Evolutionary conservation across 768 basidiomycete genomes (phyloP).

Genomic region (Coprinellus aureogranulatus): DNA sequence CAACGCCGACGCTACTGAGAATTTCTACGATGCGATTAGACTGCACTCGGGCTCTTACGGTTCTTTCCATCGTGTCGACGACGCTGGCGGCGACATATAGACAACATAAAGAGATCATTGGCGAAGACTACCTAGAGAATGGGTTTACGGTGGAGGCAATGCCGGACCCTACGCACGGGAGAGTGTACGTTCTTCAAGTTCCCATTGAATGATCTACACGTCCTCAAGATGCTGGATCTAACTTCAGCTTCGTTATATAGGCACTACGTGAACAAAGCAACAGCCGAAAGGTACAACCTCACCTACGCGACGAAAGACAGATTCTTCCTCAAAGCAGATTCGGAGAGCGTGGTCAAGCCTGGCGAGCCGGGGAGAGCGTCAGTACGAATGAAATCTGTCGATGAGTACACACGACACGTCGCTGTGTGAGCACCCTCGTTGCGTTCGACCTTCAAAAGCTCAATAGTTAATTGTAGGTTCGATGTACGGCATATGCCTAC

Average conservation of each 20-base stretch:
- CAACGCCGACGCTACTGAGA: no score
- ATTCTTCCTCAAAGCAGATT: conserved; percentile 55
- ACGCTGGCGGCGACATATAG: no score
- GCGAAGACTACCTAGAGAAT: no score
- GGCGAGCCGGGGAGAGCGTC: conserved; percentile 50
- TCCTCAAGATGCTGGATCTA: no score
- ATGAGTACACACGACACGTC: conserved; percentile 50
- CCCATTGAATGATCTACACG: no score
- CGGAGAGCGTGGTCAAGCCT: conserved; percentile 41
- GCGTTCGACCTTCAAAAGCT: no score
- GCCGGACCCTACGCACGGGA: conserved; percentile 59
- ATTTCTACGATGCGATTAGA: no score
- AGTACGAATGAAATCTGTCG: conserved; percentile 51
- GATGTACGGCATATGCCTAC: conserved; percentile 37
- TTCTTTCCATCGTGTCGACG: no score
- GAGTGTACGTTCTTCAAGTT: conserved; percentile 65
- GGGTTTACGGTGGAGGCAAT: conserved; percentile 47
- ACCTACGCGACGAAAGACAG: conserved; percentile 46
- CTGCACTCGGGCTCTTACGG: no score
- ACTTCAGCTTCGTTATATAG: conserved; percentile 21
- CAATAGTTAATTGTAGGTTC: conserved; percentile 32
- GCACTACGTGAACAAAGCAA: conserved; percentile 39
- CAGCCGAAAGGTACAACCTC: conserved; percentile 47
- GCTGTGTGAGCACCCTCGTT: conserved; percentile 47
- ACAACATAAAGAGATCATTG: no score